Percentiles rank a stretch among this genome's conserved stretches.
Conservation (phyloP, 139 green algal genomes). For the Coelastrella sp. region DNA sequence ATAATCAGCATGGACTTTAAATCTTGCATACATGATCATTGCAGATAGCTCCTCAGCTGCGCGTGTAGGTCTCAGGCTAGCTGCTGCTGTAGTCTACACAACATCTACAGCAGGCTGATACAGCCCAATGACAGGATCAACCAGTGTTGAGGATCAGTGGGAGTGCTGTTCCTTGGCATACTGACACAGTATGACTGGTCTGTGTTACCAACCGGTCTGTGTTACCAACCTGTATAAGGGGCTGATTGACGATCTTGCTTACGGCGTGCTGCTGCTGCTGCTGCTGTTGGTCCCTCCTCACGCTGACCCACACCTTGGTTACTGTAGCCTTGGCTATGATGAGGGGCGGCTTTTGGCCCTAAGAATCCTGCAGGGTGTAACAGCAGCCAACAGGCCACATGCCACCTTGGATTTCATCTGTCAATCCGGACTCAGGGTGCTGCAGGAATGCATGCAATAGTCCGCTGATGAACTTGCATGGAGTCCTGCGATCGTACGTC, state of each 20-base stretch:
- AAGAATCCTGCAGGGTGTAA: conserved; percentile 17
- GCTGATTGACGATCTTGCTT: background rate
- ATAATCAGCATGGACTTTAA: too few relatives aligned
- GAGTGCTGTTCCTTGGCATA: background rate
- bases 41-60: too few relatives aligned
- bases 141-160: background rate
- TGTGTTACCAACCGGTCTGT: background rate
- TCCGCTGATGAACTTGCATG: too few relatives aligned
- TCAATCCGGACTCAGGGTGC: background rate
- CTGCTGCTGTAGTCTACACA: too few relatives aligned
- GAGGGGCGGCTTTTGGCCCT: background rate
- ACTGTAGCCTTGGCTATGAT: background rate
- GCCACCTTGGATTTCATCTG: too few relatives aligned
- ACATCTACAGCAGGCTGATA: too few relatives aligned
- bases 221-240: background rate
- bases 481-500: too few relatives aligned
- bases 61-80: too few relatives aligned
- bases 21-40: too few relatives aligned
- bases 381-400: too few relatives aligned
- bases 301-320: conserved; percentile 2
- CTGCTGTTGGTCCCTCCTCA: conserved; percentile 11
- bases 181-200: background rate
- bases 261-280: background rate
- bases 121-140: too few relatives aligned
- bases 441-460: too few relatives aligned